Evolutionary conservation across 768 basidiomycete species (phyloP), one percentile per base, ranked within the genome.

Genomic region (Tulasnella calospora): DNA sequence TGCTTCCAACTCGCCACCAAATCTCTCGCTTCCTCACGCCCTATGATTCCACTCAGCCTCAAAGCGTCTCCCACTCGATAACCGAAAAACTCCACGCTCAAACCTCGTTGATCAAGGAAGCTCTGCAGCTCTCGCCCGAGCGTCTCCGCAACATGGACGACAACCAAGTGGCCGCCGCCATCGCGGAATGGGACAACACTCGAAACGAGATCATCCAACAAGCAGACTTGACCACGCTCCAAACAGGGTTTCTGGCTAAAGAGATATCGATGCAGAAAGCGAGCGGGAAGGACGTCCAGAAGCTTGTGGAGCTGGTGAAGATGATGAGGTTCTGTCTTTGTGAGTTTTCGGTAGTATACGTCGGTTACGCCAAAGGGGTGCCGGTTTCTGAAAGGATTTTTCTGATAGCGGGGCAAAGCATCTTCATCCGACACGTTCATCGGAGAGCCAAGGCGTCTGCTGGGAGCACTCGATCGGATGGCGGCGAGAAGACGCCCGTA

Each of bases 261-360:
- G 77, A 78, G 36, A 78, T 78, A 41, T 72, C 70, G 3, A 47
- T 78, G 33, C 55, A 67, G 30, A 78, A 78, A 17, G 77, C 77
- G 3, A 78, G 77, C 44, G 77, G 77, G 30, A 33, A 33, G 27
- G 77, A 78, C 35, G 71, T 78, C 5, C 21, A 55, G 70, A 38
- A n/a, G 27, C 36, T 78, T 12, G 23, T 35, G 17, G 23, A 72
- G 38, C 6, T 73, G 30, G 27, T 73, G 6, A 46, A 35, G 41
- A 57, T 46, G 38, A 74, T 74, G 73, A 74, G 73, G 38, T 35
- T 44, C 21, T 72, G 36, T 36, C 38, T 72, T 13, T 72, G 71
- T 72, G 27, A 30, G 71, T 71, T 71, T n/a, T n/a, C n/a, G n/a
- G n/a, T n/a, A n/a, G n/a, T n/a, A n/a, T n/a, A n/a, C n/a, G n/a